Base-by-base conservation (phyloP, 192 early-diverging fungal genomes). In the Geosiphon pyriformis region DNA sequence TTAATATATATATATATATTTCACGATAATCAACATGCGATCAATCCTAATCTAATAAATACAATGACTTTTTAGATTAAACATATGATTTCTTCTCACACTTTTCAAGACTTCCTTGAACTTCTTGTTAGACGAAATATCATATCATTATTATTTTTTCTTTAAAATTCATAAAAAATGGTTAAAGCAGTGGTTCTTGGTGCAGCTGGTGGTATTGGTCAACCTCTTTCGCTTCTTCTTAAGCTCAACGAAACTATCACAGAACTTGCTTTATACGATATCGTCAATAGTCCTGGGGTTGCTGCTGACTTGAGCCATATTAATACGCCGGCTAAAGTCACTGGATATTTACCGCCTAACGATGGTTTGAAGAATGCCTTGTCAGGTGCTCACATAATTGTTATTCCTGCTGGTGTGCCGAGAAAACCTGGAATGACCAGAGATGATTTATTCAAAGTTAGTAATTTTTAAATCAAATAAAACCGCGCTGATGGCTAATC, bases 401-500 rank as follows among this genome's bases (percentile, higher is more conserved):
- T 99, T 54, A 98, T 99, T 72, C 96, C 96, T 23, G 96, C 94
- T 61, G 94, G 96, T 74, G 90, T 98, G 18, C 96, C 96, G 61
- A 88, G 96, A 74, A 98, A 98, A 89, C 96, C 94, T 61, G 96
- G 94, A 58, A 98, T 98, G 96, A 93, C 94, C 69, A 90, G 96
- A 74, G 94, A 98, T 74, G 96, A 98, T 66, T 81, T 98, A 66
- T 98, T 98, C 89, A 98, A 96, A 59, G 69, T 71, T 56, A 18
- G 18, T n/a, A n/a, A n/a, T 4, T 30, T 34, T 23, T 31, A 42
- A 17, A 49, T n/a, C n/a, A n/a, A n/a, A n/a, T n/a, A n/a, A n/a
- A 11, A 31, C 27, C 31, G 51, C 12, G 29, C 50, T 34, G n/a
- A 17, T 22, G 18, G 23, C 12, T 20, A 53, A 34, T 65, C 49